phyloP scores from a whole-genome alignment of 2,329 filamentous ascomycete genomes.

The Aschersonia sp. region DNA sequence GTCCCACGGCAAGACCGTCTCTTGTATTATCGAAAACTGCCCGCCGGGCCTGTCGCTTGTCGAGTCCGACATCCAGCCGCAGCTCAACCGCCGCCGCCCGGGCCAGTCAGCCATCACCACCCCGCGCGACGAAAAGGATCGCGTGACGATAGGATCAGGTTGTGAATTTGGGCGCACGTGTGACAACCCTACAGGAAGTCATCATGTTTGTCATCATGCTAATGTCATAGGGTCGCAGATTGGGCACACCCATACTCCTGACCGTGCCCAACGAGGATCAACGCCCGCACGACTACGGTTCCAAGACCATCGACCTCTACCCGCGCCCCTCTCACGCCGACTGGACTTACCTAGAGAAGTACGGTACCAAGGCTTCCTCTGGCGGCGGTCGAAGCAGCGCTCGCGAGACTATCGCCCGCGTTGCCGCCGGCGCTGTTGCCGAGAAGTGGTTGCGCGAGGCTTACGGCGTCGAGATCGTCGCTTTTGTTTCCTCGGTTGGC shows the following conservation, averaged over 20 bases:
- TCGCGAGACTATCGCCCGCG: slow-evolving; percentile 87
- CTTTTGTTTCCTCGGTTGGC: slow-evolving; percentile 79
- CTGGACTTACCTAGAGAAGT: slow-evolving; percentile 95
- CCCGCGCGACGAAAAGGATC: slow-evolving; percentile 83
- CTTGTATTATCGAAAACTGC: slow-evolving; percentile 86
- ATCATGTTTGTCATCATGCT: not conserved
- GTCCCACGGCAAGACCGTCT: slow-evolving; percentile 83
- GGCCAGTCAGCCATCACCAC: slow-evolving; percentile 86
- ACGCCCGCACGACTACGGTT: slow-evolving; percentile 79
- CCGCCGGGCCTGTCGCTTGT: slow-evolving; percentile 77
- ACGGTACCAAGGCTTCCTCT: slow-evolving; percentile 81
- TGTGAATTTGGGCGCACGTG: slow-evolving; percentile 73
- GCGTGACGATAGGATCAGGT: slow-evolving; percentile 82
- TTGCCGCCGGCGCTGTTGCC: slow-evolving; percentile 81
- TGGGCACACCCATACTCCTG: slow-evolving; percentile 83
- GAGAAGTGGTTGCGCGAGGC: slow-evolving; percentile 79
- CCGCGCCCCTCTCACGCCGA: slow-evolving; percentile 88
- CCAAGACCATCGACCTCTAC: slow-evolving; percentile 79
- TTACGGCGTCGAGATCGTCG: slow-evolving; percentile 80
- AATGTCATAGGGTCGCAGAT: slow-evolving; percentile 6
- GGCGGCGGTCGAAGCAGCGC: slow-evolving; percentile 84
- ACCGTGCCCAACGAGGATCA: slow-evolving; percentile 87
- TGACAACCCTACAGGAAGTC: not conserved
- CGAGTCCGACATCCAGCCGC: slow-evolving; percentile 81
- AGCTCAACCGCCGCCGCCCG: slow-evolving; percentile 80